A percentile compares a stretch with the other conserved stretches of the same genome.
Conservation (phyloP, 2,329 filamentous ascomycete genomes). For the Fonsecaea erecta region DNA sequence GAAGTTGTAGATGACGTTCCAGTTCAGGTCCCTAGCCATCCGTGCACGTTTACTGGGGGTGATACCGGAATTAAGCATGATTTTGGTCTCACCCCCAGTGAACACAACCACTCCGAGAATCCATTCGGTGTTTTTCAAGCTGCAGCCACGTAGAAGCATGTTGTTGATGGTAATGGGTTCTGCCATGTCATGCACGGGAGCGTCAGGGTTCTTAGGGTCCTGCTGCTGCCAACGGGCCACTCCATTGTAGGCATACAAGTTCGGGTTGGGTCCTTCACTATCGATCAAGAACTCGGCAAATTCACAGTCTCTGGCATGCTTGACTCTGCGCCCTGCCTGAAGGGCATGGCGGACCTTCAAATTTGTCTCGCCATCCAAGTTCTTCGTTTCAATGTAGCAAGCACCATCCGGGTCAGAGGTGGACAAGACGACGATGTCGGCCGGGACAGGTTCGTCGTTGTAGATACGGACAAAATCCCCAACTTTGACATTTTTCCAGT, state of each 20-base stretch:
- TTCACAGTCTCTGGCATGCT: constrained; percentile 91
- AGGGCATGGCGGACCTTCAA: constrained; percentile 92
- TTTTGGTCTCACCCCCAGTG: constrained; percentile 95
- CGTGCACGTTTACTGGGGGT: constrained; percentile 92
- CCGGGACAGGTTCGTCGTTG: constrained; percentile 93
- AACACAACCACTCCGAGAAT: constrained; percentile 89
- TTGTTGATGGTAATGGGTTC: constrained; percentile 97
- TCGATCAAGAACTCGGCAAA: constrained; percentile 84
- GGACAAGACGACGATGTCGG: constrained; percentile 87
- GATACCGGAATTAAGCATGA: constrained; percentile 97
- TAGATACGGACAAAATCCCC: constrained; percentile 97
- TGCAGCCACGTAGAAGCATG: constrained; percentile 87
- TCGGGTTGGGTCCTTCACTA: constrained; percentile 88
- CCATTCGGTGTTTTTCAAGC: constrained; percentile 95
- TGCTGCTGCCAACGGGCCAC: constrained; percentile 84
- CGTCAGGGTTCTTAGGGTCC: constrained; percentile 65
- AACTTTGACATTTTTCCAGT: constrained; percentile 93
- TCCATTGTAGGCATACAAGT: constrained; percentile 93
- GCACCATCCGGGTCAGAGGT: constrained; percentile 93
- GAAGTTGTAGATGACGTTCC: constrained; percentile 97
- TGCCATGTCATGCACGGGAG: constrained; percentile 74
- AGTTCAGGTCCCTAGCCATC: constrained; percentile 92
- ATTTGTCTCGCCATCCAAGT: constrained; percentile 96
- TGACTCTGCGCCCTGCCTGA: constrained; percentile 79
- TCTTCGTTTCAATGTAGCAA: constrained; percentile 98